Conservation (phyloP, 495 filamentous ascomycete species). For the Astrothelium macrocarpum region DNA sequence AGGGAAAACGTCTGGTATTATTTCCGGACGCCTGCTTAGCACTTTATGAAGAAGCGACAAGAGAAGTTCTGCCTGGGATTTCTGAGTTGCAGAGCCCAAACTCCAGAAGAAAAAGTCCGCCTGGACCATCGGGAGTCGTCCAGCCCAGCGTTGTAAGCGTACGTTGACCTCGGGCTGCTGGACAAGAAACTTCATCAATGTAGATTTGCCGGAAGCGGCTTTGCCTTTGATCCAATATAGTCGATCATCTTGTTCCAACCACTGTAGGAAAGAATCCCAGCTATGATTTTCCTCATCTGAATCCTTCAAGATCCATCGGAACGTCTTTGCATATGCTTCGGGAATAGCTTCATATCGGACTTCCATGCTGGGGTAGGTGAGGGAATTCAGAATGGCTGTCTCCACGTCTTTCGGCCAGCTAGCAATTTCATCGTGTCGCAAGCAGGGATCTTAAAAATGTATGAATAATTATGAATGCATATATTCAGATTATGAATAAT, state of each 20-base stretch:
- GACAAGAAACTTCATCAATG: constrained; percentile 5
- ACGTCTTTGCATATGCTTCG: constrained; percentile 3
- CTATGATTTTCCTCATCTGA: background rate
- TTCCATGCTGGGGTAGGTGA: background rate
- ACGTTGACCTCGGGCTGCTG: background rate
- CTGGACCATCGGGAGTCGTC: background rate
- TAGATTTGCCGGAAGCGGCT: constrained; percentile 3
- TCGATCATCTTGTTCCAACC: background rate
- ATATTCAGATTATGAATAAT: too few species aligned
- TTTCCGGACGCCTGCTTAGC: background rate
- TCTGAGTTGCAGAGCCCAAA: background rate
- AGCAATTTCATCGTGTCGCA: background rate
- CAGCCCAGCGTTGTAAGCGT: background rate
- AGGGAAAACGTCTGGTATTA: background rate
- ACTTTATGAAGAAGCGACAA: background rate
- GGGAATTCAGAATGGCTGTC: background rate
- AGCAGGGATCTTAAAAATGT: too few species aligned
- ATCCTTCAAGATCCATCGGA: background rate
- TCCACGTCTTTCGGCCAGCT: background rate
- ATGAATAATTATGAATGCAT: too few species aligned
- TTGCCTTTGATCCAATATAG: constrained; percentile 5
- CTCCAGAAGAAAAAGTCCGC: constrained; percentile 2
- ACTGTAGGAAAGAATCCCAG: constrained; percentile 1
- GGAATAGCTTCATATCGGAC: background rate
- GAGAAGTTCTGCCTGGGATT: background rate